These are phyloP conservation scores for Chrysochromulina parva DNA, from an alignment of 78 protist species.

Conservation along the genomic window DNA sequence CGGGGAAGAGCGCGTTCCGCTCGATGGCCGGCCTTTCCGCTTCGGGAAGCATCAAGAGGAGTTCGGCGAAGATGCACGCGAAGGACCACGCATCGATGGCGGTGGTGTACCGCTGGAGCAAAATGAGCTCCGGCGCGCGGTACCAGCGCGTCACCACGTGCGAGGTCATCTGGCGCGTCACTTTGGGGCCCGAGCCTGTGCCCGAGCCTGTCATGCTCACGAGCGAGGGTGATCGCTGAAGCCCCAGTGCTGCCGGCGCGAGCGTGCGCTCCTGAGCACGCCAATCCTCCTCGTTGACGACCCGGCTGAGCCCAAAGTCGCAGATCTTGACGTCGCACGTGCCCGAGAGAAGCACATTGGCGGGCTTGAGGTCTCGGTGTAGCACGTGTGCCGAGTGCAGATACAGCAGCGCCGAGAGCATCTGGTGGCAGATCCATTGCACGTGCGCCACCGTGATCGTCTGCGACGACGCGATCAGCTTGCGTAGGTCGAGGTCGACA, in stretches of 20 bases:
- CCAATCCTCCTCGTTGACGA: neutral
- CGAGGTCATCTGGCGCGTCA: constrained; percentile 3
- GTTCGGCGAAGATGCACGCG: constrained; percentile 8
- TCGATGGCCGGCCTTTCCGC: neutral
- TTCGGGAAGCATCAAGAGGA: constrained; percentile 5
- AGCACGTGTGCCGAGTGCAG: constrained; percentile 20
- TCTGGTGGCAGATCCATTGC: neutral
- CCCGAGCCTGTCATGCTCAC: too few relatives aligned
- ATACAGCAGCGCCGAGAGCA: neutral
- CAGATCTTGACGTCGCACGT: constrained; percentile 34
- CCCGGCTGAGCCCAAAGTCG: constrained; percentile 50
- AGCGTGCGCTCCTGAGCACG: neutral
- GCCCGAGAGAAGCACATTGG: constrained; percentile 34
- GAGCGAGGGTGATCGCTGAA: too few relatives aligned
- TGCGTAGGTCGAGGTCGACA: constrained; percentile 23
- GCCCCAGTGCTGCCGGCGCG: neutral
- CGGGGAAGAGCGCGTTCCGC: constrained; percentile 8
- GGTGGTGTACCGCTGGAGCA: constrained; percentile 4
- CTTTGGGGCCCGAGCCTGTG: too few relatives aligned
- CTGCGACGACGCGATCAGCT: constrained; percentile 3
- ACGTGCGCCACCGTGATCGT: neutral
- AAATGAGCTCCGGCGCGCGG: constrained; percentile 15
- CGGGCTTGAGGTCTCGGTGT: constrained; percentile 62
- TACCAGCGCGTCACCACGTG: constrained; percentile 28
- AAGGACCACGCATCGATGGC: constrained; percentile 15